Evolutionary conservation across 495 filamentous ascomycete genomes (phyloP), one percentile per base, ranked within the genome.

Genomic region (Monascus purpureus): DNA sequence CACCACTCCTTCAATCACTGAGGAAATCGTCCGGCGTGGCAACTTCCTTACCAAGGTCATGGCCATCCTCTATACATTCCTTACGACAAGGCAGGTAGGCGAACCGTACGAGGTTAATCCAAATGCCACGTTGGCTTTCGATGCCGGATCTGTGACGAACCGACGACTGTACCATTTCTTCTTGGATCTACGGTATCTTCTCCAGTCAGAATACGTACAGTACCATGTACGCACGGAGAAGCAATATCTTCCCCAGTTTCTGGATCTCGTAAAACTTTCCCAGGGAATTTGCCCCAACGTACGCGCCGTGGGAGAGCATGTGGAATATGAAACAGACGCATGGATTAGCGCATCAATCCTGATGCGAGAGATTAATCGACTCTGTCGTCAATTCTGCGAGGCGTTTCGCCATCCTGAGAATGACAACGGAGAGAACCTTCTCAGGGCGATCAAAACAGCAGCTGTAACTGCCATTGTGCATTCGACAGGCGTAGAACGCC

Each of bases 261-360:
- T 99, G 15, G 92, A 99, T 46, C 63, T 99, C 2, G 84, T 93
- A 39, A 92, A 93, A 44, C 66, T 99, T 19, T 84, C 92, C 31
- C 90, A 99, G 55, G 90, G 90, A 1, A 93, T 96, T 25, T 94
- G 88, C 43, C 92, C 90, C 9, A 99, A 96, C 42, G 59, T 85
- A 4, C 72, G 90, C 36, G 88, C 87, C 1, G 75, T 93, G 18
- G 83, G 81, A 13, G 90, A 99, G 39, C 90, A 99, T 47, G 80
- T 99, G 5, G 92, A 96, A 47, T 99, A 95, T 45, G 90, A 99
- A 53, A 90, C 86, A 4, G 90, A 99, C 47, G 80, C 84, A 17
- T 99, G 90, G 90, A 95, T 99, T 29, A 90, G 78, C 41, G 90
- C 92, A 1, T 88, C 84, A 6, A 70, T 99, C 25, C 80, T 96